Percentiles rank a stretch among this genome's conserved stretches.
These are phyloP conservation scores for Suhomyces pyralidae DNA, from an alignment of 805 yeast species.

Conservation along the genomic window DNA sequence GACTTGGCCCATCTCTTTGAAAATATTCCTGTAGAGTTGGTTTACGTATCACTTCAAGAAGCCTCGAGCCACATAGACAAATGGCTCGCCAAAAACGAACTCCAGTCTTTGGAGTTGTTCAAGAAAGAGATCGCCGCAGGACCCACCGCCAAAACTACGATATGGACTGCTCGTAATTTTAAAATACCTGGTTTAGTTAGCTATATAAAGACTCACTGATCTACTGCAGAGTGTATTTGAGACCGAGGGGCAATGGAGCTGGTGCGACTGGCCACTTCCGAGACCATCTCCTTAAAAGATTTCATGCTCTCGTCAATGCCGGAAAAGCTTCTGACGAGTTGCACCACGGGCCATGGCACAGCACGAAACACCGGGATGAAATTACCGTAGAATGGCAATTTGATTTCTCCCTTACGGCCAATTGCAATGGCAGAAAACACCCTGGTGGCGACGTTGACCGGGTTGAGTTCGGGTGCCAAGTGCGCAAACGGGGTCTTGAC, in stretches of 20 bases:
- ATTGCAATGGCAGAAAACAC: constrained; percentile 54
- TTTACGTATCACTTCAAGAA: constrained; percentile 8
- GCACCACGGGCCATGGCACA: constrained; percentile 67
- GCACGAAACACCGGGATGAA: constrained; percentile 69
- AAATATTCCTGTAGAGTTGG: constrained; percentile 11
- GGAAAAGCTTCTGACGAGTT: constrained; percentile 51
- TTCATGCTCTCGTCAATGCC: constrained; percentile 63
- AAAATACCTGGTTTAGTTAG: neutral
- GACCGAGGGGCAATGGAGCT: neutral
- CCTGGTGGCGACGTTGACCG: constrained; percentile 57
- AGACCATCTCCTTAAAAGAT: constrained; percentile 16
- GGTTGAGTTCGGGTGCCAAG: constrained; percentile 81
- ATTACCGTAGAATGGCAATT: constrained; percentile 73
- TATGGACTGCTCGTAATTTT: neutral
- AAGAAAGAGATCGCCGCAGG: neutral
- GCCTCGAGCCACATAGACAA: neutral
- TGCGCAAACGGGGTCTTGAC: constrained; percentile 70
- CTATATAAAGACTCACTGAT: neutral
- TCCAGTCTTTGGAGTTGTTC: neutral
- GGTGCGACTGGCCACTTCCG: constrained; percentile 11
- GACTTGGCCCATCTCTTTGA: constrained; percentile 14
- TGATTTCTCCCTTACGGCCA: constrained; percentile 68
- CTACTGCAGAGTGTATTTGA: neutral
- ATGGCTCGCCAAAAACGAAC: neutral
- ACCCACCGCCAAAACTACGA: neutral